Evolutionary conservation across 768 basidiomycete genomes (phyloP), one percentile per base, ranked within the genome.

Genomic region (Russula lepida): DNA sequence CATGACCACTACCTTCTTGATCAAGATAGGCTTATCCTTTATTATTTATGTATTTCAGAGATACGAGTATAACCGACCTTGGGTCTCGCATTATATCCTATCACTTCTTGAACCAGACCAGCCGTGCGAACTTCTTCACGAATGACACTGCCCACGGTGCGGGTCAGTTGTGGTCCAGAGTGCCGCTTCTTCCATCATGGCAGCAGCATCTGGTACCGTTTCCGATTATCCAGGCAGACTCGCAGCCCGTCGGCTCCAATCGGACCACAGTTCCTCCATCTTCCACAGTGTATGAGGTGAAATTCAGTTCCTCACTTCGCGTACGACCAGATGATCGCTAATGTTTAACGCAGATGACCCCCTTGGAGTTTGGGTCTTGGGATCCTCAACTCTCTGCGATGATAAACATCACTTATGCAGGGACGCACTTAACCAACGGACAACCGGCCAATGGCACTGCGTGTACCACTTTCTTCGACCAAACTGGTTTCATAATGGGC

Each of bases 401-500:
- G 70, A 77, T 80, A 68, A 84, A 85, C 48, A 74, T 82, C 28
- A 73, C 79, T 0, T 83, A 79, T 64, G 78, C 81, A 6, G 92
- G 92, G 6, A 89, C 88, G 0, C 76, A 78, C 62, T 69, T 92
- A 19, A 70, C 72, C 25, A 79, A 85, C 59, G 88, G 86, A 3
- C 68, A 74, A 59, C 78, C 85, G 0, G 73, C 71, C 12, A 83
- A 81, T 62, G 70, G 74, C 6, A 79, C 82, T 12, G 71, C 80
- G 1, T 95, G 92, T 70, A 84, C 84, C 13, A 81, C 79, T 5
- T 84, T 84, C 7, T 92, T 90, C 66, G 88, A 92, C 68, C 86
- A 87, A 70, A 81, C 79, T 0, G 80, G 79, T 0, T 92, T 89
- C 69, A 69, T 92, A 35, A 85, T 89, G 77, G 90, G 87, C 9